Evolutionary conservation across 345 rosid genomes (phyloP).

Genomic region (Corymbia maculata): DNA sequence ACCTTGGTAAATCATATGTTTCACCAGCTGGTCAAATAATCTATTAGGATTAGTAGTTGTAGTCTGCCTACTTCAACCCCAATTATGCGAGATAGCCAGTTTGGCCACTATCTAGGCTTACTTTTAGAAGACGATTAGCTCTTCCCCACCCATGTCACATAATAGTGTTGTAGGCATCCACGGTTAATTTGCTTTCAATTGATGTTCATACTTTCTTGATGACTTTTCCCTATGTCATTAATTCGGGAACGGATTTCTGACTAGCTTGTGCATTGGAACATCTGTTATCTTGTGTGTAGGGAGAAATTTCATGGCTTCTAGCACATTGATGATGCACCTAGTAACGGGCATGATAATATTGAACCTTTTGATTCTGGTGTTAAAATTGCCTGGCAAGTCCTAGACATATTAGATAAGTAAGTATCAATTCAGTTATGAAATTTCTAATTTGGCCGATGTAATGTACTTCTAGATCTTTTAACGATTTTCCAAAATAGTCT

Average conservation of each 20-base stretch:
- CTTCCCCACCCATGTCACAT: not conserved
- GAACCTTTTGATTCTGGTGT: not conserved
- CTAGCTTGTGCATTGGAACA: not conserved
- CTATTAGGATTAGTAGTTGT: not conserved
- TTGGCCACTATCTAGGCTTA: not conserved
- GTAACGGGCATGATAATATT: not conserved
- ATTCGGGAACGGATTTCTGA: not conserved
- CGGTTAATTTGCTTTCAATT: not conserved
- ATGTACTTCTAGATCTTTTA: not conserved
- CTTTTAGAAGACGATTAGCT: not conserved
- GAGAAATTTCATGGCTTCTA: not conserved
- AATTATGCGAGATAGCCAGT: not conserved
- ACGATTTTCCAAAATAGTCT: accelerated
- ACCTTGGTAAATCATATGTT: not conserved
- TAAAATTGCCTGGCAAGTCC: too few relatives aligned
- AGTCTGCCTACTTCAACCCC: not conserved
- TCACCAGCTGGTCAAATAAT: not conserved
- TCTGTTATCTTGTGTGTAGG: not conserved
- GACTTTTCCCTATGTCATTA: not conserved
- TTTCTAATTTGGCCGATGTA: not conserved
- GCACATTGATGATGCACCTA: not conserved
- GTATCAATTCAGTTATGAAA: accelerated
- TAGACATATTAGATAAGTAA: accelerated
- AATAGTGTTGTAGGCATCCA: not conserved
- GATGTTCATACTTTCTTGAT: not conserved